phyloP scores from a whole-genome alignment of 2,329 filamentous ascomycete genomes.

The Cladosporium sphaerospermum region DNA sequence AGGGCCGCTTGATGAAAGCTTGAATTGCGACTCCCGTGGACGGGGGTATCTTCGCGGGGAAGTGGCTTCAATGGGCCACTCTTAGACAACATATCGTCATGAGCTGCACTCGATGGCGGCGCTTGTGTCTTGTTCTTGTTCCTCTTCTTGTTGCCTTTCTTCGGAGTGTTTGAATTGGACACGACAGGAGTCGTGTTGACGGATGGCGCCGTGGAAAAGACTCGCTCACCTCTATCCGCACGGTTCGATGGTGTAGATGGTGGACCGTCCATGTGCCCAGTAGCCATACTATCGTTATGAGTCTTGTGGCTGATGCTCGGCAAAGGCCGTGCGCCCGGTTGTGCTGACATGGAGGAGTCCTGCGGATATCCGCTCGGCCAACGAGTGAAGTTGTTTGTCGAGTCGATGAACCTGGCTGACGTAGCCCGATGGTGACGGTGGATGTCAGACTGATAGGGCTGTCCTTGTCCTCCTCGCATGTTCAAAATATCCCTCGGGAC shows the following conservation, averaged over 20 bases:
- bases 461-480: not conserved
- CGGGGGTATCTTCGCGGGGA: too few species aligned
- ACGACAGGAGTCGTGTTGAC: conserved; percentile 15
- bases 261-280: not conserved
- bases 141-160: conserved; percentile 13
- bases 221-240: not conserved
- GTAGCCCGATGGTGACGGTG: not conserved
- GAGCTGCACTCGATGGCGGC: not conserved
- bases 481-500: not conserved
- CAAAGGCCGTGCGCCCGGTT: not conserved
- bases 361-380: not conserved
- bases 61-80: not conserved
- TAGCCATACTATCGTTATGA: not conserved
- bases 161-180: conserved; percentile 18
- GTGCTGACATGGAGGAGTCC: not conserved
- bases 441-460: not conserved
- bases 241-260: not conserved
- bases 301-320: not conserved
- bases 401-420: not conserved
- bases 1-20: too few species aligned
- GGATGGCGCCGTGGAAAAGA: conserved; percentile 2
- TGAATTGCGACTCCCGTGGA: too few species aligned
- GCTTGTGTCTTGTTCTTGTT: conserved; percentile 10
- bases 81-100: not conserved
- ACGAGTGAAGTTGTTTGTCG: not conserved